Percentiles rank a stretch among this genome's conserved stretches.
Conservation (phyloP, 106 monocot species). For the Acorus gramineus region DNA sequence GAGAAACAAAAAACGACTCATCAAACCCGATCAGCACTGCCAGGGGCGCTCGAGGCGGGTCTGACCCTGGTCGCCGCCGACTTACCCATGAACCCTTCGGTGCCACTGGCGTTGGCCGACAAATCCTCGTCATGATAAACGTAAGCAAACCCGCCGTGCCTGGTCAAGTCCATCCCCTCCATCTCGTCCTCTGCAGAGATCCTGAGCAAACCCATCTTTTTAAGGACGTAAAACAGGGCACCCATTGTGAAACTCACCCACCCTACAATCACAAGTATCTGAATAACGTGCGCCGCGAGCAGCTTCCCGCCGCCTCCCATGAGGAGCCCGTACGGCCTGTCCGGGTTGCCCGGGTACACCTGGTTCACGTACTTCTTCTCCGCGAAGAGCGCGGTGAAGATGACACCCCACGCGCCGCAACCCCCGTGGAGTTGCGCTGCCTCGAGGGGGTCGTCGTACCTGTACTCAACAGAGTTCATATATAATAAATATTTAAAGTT, state of each 20-base stretch:
- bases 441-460: slow-evolving; percentile 27
- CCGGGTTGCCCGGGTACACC: slow-evolving; percentile 3
- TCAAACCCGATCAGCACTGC: too few relatives aligned
- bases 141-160: slow-evolving; percentile 21
- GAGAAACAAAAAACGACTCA: too few relatives aligned
- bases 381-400: slow-evolving; percentile 21
- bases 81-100: slow-evolving; percentile 4
- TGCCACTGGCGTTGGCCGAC: too few relatives aligned
- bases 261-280: slow-evolving; percentile 15
- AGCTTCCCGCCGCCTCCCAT: slow-evolving; percentile 17
- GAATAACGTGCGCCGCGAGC: slow-evolving; percentile 14
- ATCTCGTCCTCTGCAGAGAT: slow-evolving; percentile 17
- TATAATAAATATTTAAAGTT: too few relatives aligned
- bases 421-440: slow-evolving; percentile 29
- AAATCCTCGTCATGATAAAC: slow-evolving; percentile 14
- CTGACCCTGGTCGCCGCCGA: not conserved
- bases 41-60: not conserved
- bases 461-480: not conserved
- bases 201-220: slow-evolving; percentile 6
- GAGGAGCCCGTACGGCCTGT: slow-evolving; percentile 13
- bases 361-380: slow-evolving; percentile 11
- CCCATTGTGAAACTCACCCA: slow-evolving; percentile 23
- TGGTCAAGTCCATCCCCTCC: slow-evolving; percentile 14
- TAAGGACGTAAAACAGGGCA: slow-evolving; percentile 8
- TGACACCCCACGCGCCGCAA: slow-evolving; percentile 21